Evolutionary conservation across 2,329 filamentous ascomycete genomes (phyloP), one percentile per base, ranked within the genome.

Genomic region (Knufia fluminis): DNA sequence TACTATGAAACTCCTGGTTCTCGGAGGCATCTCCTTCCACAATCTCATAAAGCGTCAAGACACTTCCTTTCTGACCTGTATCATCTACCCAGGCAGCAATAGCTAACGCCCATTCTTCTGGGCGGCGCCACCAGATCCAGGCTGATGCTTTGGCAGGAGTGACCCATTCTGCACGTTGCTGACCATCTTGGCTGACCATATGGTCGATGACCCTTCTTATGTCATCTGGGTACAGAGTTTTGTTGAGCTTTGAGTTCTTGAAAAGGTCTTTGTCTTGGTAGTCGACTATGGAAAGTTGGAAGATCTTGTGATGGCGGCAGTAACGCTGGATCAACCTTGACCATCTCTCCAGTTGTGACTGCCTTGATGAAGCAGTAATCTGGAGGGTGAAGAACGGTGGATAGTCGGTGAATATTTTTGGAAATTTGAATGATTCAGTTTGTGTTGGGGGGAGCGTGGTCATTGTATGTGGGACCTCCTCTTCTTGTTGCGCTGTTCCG

Each of bases 41-140:
- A 60, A 98, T 71, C 71, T 98, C 92, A 67, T 96, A 97, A 20
- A 98, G 73, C 50, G 92, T 98, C 62, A 98, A 68, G 49, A 98
- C 91, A 10, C 78, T 80, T 20, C 87, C 87, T 72, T 85, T 91
- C 73, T 96, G 90, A 3, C 81, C 92, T 53, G 89, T 95, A 54
- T 81, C 80, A 24, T 97, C 90, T 40, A 89, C 84, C 82, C 88
- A 97, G 38, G 73, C 77, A 65, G 85, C 84, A 36, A 97, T 71
- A 52, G 82, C 64, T 28, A 75, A 78, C 1, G 89, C 92, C 91
- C 92, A 98, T 70, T 97, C 91, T 63, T 94, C 87, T 0, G 85
- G 83, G 60, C 80, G 85, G 54, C 79, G 78, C 91, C 91, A 97
- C 61, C 54, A 58, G 63, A 56, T 57, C 57, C 65, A 51, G 38